A percentile compares a stretch with the other conserved stretches of the same genome.
Conservation (phyloP, 768 basidiomycete genomes). For the Lentinula raphanica region DNA sequence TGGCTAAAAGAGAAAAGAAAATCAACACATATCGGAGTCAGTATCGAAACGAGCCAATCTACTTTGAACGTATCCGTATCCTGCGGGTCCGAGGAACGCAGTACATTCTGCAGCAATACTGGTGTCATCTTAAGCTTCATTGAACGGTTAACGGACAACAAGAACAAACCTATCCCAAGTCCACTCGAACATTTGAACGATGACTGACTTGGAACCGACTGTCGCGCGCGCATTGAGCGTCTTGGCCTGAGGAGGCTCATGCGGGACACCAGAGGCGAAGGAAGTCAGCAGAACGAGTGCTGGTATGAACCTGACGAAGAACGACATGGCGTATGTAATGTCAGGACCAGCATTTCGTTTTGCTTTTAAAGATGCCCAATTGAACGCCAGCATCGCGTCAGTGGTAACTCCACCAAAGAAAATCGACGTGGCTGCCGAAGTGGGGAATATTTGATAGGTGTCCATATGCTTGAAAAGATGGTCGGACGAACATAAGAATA, state of each 20-base stretch:
- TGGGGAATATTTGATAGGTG: not conserved
- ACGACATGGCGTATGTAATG: not conserved
- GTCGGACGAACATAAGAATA: not conserved
- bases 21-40: conserved; percentile 28
- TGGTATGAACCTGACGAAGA: not conserved
- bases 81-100: conserved; percentile 62
- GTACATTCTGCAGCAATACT: conserved; percentile 60
- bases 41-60: conserved; percentile 39
- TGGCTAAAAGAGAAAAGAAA: conserved; percentile 37
- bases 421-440: not conserved
- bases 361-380: not conserved
- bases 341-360: not conserved
- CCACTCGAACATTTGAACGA: conserved; percentile 73
- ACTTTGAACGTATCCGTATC: conserved; percentile 71
- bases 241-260: not conserved
- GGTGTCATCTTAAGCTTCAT: conserved; percentile 20
- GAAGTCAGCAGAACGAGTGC: not conserved
- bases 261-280: not conserved
- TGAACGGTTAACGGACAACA: not conserved
- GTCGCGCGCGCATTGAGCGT: conserved; percentile 11
- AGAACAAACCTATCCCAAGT: conserved; percentile 35
- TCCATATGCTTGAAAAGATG: not conserved
- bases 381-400: not conserved
- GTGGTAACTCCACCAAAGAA: not conserved
- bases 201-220: conserved; percentile 37